Evolutionary conservation across 352 stramenopile species (phyloP).

Genomic region (Globisporangium acanthophoron): DNA sequence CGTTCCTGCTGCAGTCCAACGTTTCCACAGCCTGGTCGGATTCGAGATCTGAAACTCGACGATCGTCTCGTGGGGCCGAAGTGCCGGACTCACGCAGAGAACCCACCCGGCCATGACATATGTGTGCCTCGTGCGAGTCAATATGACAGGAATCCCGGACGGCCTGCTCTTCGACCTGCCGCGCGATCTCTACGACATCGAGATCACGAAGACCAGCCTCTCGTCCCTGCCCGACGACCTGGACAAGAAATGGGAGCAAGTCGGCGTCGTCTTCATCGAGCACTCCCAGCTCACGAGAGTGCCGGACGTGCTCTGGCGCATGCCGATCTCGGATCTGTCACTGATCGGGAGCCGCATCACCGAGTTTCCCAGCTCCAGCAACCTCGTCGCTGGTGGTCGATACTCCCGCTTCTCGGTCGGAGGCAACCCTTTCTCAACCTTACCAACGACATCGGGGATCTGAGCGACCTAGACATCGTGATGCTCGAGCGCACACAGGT

Average conservation of each 20-base stretch:
- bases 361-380: neutral
- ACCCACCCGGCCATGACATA: conserved; percentile 10
- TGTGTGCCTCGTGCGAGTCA: conserved; percentile 1
- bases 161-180: conserved; percentile 8
- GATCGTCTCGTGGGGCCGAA: conserved; percentile 16
- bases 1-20: conserved; percentile 16
- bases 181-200: conserved; percentile 5
- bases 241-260: neutral
- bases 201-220: conserved; percentile 10
- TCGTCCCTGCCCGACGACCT: conserved; percentile 3
- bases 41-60: conserved; percentile 29
- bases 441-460: neutral
- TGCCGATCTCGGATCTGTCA: conserved; percentile 4
- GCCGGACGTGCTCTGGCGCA: neutral
- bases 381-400: neutral
- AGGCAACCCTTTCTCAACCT: neutral
- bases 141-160: conserved; percentile 7
- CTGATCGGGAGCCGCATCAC: conserved; percentile 5
- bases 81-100: conserved; percentile 13
- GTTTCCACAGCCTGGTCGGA: conserved; percentile 15
- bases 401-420: neutral
- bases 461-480: neutral
- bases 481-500: neutral
- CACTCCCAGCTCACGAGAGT: neutral
- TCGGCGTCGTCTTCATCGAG: conserved; percentile 2